A percentile compares a stretch with the other conserved stretches of the same genome.
These are phyloP conservation scores for Suhomyces bribrorum DNA, from an alignment of 1,139 yeast genomes.

Conservation along the genomic window DNA sequence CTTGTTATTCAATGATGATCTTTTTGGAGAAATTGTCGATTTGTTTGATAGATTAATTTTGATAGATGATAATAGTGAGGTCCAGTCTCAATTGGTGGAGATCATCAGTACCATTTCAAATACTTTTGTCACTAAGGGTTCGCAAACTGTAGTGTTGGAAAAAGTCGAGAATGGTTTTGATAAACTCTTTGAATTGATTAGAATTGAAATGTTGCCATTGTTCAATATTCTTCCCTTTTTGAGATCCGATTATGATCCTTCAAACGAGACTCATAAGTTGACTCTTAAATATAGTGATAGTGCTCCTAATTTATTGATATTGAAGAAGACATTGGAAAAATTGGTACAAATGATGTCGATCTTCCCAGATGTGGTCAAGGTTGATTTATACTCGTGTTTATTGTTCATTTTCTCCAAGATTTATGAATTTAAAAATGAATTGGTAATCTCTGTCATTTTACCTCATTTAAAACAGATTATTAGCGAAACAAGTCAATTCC, in stretches of 20 bases:
- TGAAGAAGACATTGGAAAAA: conserved; percentile 55
- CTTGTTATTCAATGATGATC: conserved; percentile 63
- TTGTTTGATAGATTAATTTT: conserved; percentile 71
- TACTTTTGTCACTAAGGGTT: conserved; percentile 23
- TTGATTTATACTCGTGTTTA: conserved; percentile 71
- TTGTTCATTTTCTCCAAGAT: conserved; percentile 64
- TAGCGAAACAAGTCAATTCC: conserved; percentile 29
- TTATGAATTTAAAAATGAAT: conserved; percentile 50
- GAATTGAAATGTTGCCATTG: conserved; percentile 70
- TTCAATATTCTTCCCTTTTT: conserved; percentile 62
- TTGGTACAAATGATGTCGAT: conserved; percentile 61
- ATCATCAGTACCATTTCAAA: conserved; percentile 54
- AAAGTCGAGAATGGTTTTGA: conserved; percentile 62
- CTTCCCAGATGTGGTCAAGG: conserved; percentile 67
- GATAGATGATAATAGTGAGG: conserved; percentile 54
- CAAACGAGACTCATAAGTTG: conserved; percentile 34
- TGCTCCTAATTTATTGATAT: conserved; percentile 38
- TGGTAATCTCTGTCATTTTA: conserved; percentile 51
- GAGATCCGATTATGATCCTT: conserved; percentile 44
- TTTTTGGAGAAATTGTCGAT: conserved; percentile 76
- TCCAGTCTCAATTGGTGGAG: conserved; percentile 55
- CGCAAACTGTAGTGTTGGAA: conserved; percentile 8
- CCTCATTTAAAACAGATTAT: conserved; percentile 59
- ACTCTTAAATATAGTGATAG: conserved; percentile 35
- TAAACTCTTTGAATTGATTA: conserved; percentile 75